A percentile compares a stretch with the other conserved stretches of the same genome.
Conservation (phyloP, 75 land plant genomes). For the Cryptomeria japonica region DNA sequence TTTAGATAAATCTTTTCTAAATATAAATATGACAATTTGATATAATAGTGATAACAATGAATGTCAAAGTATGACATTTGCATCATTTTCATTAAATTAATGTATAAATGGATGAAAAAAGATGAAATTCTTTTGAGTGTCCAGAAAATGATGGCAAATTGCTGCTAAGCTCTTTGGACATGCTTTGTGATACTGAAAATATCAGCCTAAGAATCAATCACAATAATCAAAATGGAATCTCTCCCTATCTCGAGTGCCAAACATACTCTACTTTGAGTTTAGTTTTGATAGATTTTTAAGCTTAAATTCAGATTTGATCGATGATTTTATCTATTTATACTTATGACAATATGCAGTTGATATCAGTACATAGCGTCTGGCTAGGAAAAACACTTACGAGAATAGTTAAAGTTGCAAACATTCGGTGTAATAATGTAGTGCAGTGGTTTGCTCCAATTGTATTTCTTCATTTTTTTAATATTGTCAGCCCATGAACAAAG, state of each 20-base stretch:
- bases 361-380: neutral
- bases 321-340: no score
- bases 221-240: neutral
- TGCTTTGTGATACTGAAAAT: neutral
- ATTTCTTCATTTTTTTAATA: constrained; percentile 52
- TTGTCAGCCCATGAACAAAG: constrained; percentile 88
- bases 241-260: no score
- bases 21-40: no score
- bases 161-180: neutral
- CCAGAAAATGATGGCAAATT: neutral
- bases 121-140: neutral
- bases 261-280: no score
- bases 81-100: no score
- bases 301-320: neutral
- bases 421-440: constrained; percentile 86
- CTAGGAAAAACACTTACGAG: constrained; percentile 34
- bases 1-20: no score
- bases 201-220: neutral
- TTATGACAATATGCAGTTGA: no score
- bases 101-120: no score
- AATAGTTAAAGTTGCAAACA: constrained; percentile 54
- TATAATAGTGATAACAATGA: no score
- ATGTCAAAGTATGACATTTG: no score
- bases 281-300: no score
- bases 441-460: constrained; percentile 70